Evolutionary conservation across 495 filamentous ascomycete species (phyloP).

Genomic region (Thermothielavioides terrestris): DNA sequence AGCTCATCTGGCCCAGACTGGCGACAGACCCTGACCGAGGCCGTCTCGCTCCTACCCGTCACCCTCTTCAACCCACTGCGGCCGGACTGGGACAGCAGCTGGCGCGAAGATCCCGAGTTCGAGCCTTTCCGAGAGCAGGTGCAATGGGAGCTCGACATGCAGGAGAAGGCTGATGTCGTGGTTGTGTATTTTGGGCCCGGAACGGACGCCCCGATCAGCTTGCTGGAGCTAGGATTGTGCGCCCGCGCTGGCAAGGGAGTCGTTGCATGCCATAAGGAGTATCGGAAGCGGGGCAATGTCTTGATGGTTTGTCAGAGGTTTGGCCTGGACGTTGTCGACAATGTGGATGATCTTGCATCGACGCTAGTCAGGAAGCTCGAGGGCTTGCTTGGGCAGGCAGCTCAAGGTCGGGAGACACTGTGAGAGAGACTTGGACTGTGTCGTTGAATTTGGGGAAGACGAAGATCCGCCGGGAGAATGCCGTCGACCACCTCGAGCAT

Average conservation of each 20-base stretch:
- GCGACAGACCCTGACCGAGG: conserved; percentile 29
- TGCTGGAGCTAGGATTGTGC: conserved; percentile 34
- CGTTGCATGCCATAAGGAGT: conserved; percentile 44
- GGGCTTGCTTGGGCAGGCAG: not conserved
- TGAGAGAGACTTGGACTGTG: not conserved
- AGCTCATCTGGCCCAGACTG: conserved; percentile 32
- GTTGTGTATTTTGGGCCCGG: conserved; percentile 46
- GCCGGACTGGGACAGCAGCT: conserved; percentile 45
- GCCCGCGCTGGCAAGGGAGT: conserved; percentile 39
- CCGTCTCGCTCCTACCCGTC: conserved; percentile 36
- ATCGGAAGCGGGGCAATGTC: conserved; percentile 49
- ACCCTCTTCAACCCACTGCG: conserved; percentile 53
- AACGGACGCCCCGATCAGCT: conserved; percentile 22
- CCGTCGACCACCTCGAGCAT: no score
- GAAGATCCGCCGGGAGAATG: no score
- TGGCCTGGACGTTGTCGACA: conserved; percentile 30
- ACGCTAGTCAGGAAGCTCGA: not conserved
- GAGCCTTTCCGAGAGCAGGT: conserved; percentile 44
- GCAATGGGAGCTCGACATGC: conserved; percentile 50
- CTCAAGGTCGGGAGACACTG: not conserved
- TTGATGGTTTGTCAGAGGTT: conserved; percentile 43
- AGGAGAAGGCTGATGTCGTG: conserved; percentile 44
- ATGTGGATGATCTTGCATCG: conserved; percentile 17
- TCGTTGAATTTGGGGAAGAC: no score
- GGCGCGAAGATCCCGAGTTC: conserved; percentile 38